Conservation (phyloP, 108 stramenopile genomes). For the Chaetoceros tenuissimus region DNA sequence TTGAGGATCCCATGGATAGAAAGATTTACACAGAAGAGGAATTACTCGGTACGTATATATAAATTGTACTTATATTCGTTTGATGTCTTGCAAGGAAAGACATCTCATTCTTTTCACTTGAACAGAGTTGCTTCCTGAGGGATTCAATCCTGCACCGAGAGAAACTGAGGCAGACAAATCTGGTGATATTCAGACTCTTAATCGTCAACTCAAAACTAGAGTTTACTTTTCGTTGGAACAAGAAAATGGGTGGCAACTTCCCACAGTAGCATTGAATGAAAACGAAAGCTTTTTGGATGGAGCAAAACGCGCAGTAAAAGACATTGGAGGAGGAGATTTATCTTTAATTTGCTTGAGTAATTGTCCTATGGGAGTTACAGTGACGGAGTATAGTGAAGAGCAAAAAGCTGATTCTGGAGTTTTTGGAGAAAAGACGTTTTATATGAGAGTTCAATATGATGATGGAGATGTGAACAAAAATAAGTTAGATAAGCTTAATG, state of each 20-base stretch:
- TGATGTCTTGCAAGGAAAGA: not conserved
- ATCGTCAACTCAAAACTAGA: conserved; percentile 58
- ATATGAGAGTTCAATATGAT: conserved; percentile 60
- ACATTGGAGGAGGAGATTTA: conserved; percentile 28
- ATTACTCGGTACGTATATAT: conserved; percentile 37
- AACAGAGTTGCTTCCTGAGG: conserved; percentile 37
- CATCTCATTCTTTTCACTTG: not conserved
- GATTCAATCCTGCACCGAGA: conserved; percentile 65
- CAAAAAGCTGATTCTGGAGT: conserved; percentile 9
- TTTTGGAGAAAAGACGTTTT: conserved; percentile 77
- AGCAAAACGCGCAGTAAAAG: conserved; percentile 30
- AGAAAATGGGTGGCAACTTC: conserved; percentile 49
- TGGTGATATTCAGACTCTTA: conserved; percentile 51
- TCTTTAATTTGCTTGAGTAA: conserved; percentile 53
- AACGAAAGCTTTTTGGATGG: conserved; percentile 54
- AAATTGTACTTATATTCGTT: conserved; percentile 1
- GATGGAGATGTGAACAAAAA: conserved; percentile 36
- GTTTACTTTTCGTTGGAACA: conserved; percentile 53
- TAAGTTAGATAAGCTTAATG: conserved; percentile 19
- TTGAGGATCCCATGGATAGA: conserved; percentile 31
- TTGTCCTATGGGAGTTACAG: conserved; percentile 59
- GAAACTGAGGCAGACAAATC: conserved; percentile 71
- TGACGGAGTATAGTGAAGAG: conserved; percentile 29
- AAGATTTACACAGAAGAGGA: conserved; percentile 46
- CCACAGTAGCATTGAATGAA: conserved; percentile 34